Base-by-base conservation (phyloP, 2,329 filamentous ascomycete species). In the Talaromyces sp. region DNA sequence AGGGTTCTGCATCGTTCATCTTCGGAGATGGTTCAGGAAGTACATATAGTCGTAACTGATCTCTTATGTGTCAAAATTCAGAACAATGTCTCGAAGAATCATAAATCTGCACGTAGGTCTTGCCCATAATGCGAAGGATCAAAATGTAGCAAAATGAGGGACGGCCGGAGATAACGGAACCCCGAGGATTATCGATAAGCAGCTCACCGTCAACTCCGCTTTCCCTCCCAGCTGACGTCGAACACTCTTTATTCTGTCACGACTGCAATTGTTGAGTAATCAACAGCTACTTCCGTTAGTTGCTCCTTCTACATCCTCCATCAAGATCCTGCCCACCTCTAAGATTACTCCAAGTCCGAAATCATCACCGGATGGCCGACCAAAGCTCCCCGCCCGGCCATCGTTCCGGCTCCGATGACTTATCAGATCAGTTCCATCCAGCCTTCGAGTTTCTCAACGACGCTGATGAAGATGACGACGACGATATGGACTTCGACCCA, bases 401-500 rank as follows among this genome's bases (percentile, higher is more conserved):
- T 59, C 61, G 56, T 53, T 58, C 62, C 33, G 60, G 61, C 35
- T 59, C 61, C 35, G 61, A 61, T 17, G 67, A 64, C 37, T 65
- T 66, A 13, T 62, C 61, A 6, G 64, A 67, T 22, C 58, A 66
- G 28, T 75, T 73, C 65, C 74, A 76, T 57, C 67, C 69, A 9
- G 68, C 72, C 15, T 65, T 63, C 56, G 73, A 74, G 60, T 74
- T 68, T 70, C 64, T 70, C 19, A 74, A 75, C 55, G 60, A 63
- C n/a, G 52, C n/a, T 48, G 60, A 65, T 8, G 36, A 43, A 6
- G 51, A 55, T 13, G 52, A 54, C 13, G 64, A 67, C 72, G 78
- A 81, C 71, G 78, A 80, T 69, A 79, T 80, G 74, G 78, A 81
- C 62, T 79, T 76, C 69, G 72, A 79, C 64, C 72, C 75, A 28